Conservation (phyloP, 129 eudicot genomes). For the Saposhnikovia divaricata region DNA sequence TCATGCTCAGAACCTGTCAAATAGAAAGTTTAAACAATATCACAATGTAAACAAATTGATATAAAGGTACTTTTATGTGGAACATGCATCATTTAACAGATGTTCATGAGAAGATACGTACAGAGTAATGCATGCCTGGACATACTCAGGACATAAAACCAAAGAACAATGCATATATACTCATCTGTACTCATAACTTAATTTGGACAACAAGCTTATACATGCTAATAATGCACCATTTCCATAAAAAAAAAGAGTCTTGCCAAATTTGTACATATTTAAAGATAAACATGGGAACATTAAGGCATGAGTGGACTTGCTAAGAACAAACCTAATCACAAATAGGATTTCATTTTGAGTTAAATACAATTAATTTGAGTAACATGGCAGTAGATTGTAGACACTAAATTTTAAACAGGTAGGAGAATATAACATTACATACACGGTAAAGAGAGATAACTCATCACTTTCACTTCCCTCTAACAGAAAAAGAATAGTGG, state of each 20-base stretch:
- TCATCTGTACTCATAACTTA: not conserved
- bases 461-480: not conserved
- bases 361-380: not conserved
- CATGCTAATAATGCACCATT: no score
- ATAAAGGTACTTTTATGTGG: not conserved
- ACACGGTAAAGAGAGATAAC: not conserved
- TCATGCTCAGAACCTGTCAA: slow-evolving; percentile 90
- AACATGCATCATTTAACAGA: not conserved
- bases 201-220: no score
- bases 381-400: not conserved
- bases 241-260: not conserved
- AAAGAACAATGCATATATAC: not conserved
- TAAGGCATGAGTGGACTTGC: not conserved
- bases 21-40: slow-evolving; percentile 8
- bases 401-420: not conserved
- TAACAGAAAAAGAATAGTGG: not conserved
- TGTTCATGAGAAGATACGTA: not conserved
- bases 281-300: not conserved
- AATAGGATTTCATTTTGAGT: not conserved
- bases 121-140: not conserved
- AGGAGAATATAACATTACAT: not conserved
- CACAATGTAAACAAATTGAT: not conserved
- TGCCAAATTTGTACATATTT: no score
- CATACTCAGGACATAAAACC: not conserved
- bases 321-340: not conserved